Percentiles rank a stretch among this genome's conserved stretches.
Conservation (phyloP, 78 protist species). For the Dictyostelium firmibasis region DNA sequence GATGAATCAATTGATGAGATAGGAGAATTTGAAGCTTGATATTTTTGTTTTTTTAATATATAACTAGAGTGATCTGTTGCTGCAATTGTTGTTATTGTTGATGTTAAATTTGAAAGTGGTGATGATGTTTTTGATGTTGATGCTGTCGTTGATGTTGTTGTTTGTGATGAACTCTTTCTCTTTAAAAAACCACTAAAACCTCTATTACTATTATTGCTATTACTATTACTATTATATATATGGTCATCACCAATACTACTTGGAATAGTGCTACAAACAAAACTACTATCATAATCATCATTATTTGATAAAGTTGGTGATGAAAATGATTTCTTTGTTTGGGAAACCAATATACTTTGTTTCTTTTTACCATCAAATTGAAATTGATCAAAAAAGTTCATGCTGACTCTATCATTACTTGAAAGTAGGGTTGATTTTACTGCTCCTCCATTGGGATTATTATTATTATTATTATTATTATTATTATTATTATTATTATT, state of each 20-base stretch:
- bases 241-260: background rate
- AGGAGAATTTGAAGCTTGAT: constrained; percentile 4
- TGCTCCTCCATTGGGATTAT: background rate
- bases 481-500: background rate
- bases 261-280: background rate
- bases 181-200: background rate
- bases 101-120: background rate
- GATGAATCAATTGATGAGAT: background rate
- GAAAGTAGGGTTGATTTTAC: background rate
- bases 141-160: background rate
- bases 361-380: constrained; percentile 29
- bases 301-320: background rate
- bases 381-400: constrained; percentile 58
- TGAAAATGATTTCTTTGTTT: background rate
- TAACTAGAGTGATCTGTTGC: background rate
- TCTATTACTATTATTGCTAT: background rate
- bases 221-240: background rate
- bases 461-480: background rate
- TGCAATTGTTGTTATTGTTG: background rate
- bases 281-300: background rate
- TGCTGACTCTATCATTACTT: constrained; percentile 33
- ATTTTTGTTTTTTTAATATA: constrained; percentile 26
- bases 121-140: background rate
- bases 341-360: background rate
- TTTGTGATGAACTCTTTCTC: background rate